Percentiles rank a stretch among this genome's conserved stretches.
phyloP scores from a whole-genome alignment of 345 rosid genomes.

The Streptanthus diversifolius region DNA sequence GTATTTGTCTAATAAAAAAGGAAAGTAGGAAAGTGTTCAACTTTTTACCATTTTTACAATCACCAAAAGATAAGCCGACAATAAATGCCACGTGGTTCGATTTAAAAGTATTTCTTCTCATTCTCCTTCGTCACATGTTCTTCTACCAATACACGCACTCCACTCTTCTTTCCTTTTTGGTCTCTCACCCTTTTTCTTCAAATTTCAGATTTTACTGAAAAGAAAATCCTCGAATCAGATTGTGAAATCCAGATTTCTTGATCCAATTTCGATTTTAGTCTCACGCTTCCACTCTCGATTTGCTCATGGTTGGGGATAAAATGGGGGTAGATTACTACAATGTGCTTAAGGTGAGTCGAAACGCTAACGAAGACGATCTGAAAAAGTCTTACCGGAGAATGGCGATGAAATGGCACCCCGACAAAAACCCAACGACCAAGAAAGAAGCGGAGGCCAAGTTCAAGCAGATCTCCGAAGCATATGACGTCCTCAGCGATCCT shows the following conservation, averaged over 20 bases:
- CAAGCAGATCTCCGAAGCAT: slow-evolving; percentile 83
- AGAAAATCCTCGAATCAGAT: not conserved
- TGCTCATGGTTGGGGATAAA: too few species aligned
- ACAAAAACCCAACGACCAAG: slow-evolving; percentile 69
- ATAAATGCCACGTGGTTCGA: slow-evolving; percentile 25
- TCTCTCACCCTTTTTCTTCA: not conserved
- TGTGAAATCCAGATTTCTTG: not conserved
- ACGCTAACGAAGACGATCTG: slow-evolving; percentile 74
- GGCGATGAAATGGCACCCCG: slow-evolving; percentile 94
- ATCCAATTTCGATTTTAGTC: not conserved
- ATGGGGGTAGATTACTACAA: slow-evolving; percentile 89
- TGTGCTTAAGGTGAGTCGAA: slow-evolving; percentile 55
- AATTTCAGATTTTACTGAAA: not conserved
- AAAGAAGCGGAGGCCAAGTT: slow-evolving; percentile 82
- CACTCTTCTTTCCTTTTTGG: not conserved
- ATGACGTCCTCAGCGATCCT: slow-evolving; percentile 75
- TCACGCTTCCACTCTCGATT: too few species aligned
- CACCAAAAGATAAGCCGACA: slow-evolving; percentile 16
- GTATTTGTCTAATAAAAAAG: not conserved
- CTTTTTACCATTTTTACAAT: not conserved
- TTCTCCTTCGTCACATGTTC: slow-evolving; percentile 10
- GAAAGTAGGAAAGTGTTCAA: not conserved
- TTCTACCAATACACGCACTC: slow-evolving; percentile 36
- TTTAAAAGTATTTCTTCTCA: not conserved
- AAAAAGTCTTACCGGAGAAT: slow-evolving; percentile 66